Evolutionary conservation across 208 protist species (phyloP), one percentile per base, ranked within the genome.

Genomic region (Spongospora subterranea): DNA sequence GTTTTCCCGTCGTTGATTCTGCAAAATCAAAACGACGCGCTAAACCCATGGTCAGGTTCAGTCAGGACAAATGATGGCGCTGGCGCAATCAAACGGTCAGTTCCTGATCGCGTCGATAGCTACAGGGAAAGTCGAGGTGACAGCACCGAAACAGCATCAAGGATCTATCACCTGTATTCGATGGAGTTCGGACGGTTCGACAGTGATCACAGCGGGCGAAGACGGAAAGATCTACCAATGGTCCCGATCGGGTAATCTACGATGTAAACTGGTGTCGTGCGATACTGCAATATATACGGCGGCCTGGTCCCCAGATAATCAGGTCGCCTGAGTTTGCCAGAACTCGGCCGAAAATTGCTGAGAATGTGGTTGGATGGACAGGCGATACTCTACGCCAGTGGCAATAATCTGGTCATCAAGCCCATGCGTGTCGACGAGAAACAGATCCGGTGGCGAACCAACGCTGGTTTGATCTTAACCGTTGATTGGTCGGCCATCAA

Each of bases 161-260:
- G 90, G 90, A 20, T 88, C 77, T 13, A 89, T 92, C 35, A 88
- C 90, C 0, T 92, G 71, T 43, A 50, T 92, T 20, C 38, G 35
- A 35, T 88, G 88, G 0, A 92, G 88, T 41, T 88, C 90, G 29
- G 90, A 92, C 29, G 90, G 90, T 0, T 40, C 60, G 20, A 46
- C 65, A n/a, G 64, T 92, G 20, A 45, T 88, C 32, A 89, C 90
- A 20, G 90, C 71, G 32, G 90, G 90, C 0, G 90, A 92, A 88
- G 90, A 92, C 29, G 90, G 90, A 6, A 60, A 76, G 0, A 46
- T 92, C n/a, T 64, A 77, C 38, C 88, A 90, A 0, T 92, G 90
- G 90, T 89, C 66, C 0, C 38, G 90, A 64, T 90, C 46, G 29
- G 90, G 90, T n/a, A 92, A 24, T 45, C 43, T 92, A 17, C 88